Evolutionary conservation across 257 asterid genomes (phyloP), one percentile per base, ranked within the genome.

Genomic region (Paraleonurus japonicus): DNA sequence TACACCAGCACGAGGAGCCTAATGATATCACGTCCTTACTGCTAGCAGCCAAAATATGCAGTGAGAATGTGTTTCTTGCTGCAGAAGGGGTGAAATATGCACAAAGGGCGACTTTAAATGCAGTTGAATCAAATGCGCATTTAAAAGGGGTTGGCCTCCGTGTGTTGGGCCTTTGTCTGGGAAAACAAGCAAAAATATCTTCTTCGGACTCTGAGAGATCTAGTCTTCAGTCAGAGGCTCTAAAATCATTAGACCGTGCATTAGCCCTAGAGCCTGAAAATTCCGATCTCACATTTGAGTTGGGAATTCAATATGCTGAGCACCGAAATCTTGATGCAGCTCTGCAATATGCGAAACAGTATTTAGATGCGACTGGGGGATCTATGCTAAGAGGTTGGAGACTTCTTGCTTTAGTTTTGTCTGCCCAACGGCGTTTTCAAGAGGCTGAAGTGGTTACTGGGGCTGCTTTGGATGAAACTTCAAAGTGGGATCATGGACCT

Each of bases 401-500:
- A 81, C 76, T 95, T 69, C 92, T 95, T 61, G 95, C 95, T 74
- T 82, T 92, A 61, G 87, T 95, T 78, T 83, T 92, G 58, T 95
- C 99, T 65, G 92, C 98, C 65, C 99, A 88, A 81, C 92, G 82
- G 61, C 89, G 94, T 58, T 88, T 85, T 81, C 72, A 85, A 11
- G 95, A 95, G 85, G 98, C 99, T 27, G 95, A 88, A 78, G 96
- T 86, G 78, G 94, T 95, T 37, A 89, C 78, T 48, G 97, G 87
- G 80, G 98, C 97, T 22, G 99, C 99, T 23, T 85, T 95, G 70
- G 98, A 95, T 74, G 98, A 92, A 88, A 95, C 97, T 15, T 81
- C 90, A 12, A 89, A 85, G 73, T 95, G 99, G 99, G 97, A 95
- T 71, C 99, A 95, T 81, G 98, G 95, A 43, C 90, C 96, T 33